Evolutionary conservation across 768 basidiomycete species (phyloP).

Genomic region (Boletus edulis): DNA sequence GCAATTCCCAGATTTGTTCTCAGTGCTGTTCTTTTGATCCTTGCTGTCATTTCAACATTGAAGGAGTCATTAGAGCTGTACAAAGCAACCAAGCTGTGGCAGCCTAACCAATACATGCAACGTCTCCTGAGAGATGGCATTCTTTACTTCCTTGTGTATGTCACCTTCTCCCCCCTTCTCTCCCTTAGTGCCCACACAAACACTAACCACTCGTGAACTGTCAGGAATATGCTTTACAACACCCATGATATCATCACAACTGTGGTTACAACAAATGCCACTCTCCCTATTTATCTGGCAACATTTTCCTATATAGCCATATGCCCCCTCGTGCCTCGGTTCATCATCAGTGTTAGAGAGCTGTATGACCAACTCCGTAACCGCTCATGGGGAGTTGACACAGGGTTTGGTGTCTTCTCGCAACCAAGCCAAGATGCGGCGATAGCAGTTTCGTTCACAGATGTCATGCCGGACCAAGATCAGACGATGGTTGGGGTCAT

Average conservation of each 20-base stretch:
- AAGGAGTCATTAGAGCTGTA: not conserved
- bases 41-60: not conserved
- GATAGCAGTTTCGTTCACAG: too few relatives aligned
- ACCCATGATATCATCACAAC: not conserved
- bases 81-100: constrained; percentile 4
- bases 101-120: constrained; percentile 3
- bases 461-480: too few relatives aligned
- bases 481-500: too few relatives aligned
- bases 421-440: too few relatives aligned
- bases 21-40: not conserved
- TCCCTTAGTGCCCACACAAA: too few relatives aligned
- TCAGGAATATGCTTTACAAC: not conserved
- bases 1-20: not conserved
- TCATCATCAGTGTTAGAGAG: constrained; percentile 9
- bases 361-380: not conserved
- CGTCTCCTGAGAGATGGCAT: not conserved
- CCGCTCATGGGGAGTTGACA: not conserved
- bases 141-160: constrained; percentile 8
- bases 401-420: not conserved
- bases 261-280: not conserved
- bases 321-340: constrained; percentile 1
- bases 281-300: not conserved
- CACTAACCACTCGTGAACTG: too few relatives aligned
- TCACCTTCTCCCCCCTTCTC: not conserved
- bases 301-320: not conserved